phyloP scores from a whole-genome alignment of 2,329 filamentous ascomycete species.

The Ceratocystis alfenasii region DNA sequence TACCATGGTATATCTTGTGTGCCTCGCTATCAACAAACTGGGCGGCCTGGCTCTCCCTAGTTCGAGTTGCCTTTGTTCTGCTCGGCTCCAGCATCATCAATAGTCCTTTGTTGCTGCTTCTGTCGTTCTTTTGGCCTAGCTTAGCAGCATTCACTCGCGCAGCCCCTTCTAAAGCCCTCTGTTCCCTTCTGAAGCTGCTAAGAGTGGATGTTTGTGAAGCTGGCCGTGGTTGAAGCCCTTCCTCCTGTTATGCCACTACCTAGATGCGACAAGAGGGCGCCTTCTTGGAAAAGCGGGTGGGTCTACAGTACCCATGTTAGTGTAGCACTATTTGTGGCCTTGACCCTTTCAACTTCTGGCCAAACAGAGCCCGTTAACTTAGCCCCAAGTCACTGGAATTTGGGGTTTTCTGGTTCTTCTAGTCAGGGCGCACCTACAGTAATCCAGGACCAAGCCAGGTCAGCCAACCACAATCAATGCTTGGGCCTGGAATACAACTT shows the following conservation, averaged over 20 bases:
- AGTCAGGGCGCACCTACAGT: background rate
- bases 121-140: too few relatives aligned
- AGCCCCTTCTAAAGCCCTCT: too few relatives aligned
- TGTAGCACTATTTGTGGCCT: too few relatives aligned
- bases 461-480: too few relatives aligned
- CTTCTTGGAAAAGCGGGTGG: background rate
- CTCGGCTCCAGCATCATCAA: too few relatives aligned
- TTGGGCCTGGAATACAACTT: background rate
- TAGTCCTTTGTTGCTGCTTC: too few relatives aligned
- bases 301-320: background rate
- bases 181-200: constrained; percentile 15
- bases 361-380: background rate
- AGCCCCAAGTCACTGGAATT: background rate
- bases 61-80: too few relatives aligned
- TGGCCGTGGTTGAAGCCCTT: background rate
- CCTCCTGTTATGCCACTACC: constrained; percentile 20
- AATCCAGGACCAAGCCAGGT: too few relatives aligned
- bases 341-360: background rate
- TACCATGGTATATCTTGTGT: background rate
- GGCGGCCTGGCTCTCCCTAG: too few relatives aligned
- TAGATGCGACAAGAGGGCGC: constrained; percentile 10
- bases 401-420: constrained; percentile 2
- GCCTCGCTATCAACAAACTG: background rate
- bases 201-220: constrained; percentile 5
- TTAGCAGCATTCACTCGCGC: too few relatives aligned